These are phyloP conservation scores for Lepidopterella palustris DNA, from an alignment of 495 filamentous ascomycete species.

Conservation along the genomic window DNA sequence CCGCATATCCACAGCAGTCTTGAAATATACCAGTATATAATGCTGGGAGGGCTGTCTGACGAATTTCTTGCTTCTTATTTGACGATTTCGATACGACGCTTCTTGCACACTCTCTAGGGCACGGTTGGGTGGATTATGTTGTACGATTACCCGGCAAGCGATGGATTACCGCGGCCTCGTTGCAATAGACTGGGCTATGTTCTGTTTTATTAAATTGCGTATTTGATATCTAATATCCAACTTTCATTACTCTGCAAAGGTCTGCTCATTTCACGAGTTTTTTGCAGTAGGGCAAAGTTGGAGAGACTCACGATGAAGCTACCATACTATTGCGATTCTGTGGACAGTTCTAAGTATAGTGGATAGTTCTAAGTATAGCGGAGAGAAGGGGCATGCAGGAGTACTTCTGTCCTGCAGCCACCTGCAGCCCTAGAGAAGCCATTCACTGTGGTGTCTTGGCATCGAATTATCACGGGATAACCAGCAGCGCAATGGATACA, in stretches of 20 bases:
- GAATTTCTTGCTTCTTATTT: not conserved
- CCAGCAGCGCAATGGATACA: too few relatives aligned
- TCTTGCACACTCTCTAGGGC: not conserved
- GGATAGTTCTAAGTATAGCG: too few relatives aligned
- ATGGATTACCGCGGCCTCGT: not conserved
- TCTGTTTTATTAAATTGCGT: not conserved
- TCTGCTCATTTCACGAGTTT: too few relatives aligned
- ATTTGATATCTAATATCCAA: not conserved
- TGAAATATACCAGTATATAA: not conserved
- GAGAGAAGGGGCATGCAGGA: too few relatives aligned
- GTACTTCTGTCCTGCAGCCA: too few relatives aligned
- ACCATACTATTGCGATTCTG: too few relatives aligned
- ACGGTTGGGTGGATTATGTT: not conserved
- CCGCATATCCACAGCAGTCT: constrained; percentile 5
- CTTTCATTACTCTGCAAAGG: too few relatives aligned
- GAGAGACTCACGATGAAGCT: not conserved
- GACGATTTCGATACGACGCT: constrained; percentile 3
- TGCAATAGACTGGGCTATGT: not conserved
- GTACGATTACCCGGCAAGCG: not conserved
- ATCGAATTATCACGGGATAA: too few relatives aligned
- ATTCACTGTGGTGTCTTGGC: too few relatives aligned
- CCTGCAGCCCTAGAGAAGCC: too few relatives aligned
- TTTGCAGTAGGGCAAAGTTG: not conserved
- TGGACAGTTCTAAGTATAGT: too few relatives aligned
- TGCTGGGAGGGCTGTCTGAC: not conserved